Conservation (phyloP, 352 stramenopile genomes). For the Pythium vanterpoolii region DNA sequence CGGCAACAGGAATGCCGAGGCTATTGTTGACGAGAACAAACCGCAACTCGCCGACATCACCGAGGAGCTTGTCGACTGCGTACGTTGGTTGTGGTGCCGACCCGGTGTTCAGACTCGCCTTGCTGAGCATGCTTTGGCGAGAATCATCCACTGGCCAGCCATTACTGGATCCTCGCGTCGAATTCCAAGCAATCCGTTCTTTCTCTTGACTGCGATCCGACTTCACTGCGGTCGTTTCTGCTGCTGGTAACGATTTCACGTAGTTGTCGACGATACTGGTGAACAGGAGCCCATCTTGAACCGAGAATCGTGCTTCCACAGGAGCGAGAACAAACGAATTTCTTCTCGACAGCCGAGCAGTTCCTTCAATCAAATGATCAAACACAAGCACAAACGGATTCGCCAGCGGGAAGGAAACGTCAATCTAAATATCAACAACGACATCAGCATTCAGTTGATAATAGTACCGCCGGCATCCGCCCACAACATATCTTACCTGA, state of each 20-base stretch:
- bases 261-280: constrained; percentile 87
- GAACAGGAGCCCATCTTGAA: constrained; percentile 83
- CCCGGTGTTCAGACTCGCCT: constrained; percentile 4
- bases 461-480: background rate
- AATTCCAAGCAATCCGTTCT: constrained; percentile 3
- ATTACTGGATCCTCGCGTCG: background rate
- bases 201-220: constrained; percentile 8
- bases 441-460: background rate
- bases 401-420: constrained; percentile 78
- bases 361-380: constrained; percentile 77
- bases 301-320: constrained; percentile 82
- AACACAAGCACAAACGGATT: constrained; percentile 83
- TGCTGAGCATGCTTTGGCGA: constrained; percentile 15
- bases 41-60: constrained; percentile 79
- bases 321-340: constrained; percentile 81
- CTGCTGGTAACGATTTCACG: constrained; percentile 30
- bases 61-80: constrained; percentile 75
- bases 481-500: constrained; percentile 39
- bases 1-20: constrained; percentile 79
- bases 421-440: constrained; percentile 42
- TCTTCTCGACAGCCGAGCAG: constrained; percentile 39
- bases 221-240: background rate
- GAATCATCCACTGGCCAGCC: constrained; percentile 11
- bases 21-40: constrained; percentile 89
- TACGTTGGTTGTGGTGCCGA: constrained; percentile 23